Evolutionary conservation across 345 rosid genomes (phyloP).

Genomic region (Dimocarpus longan): DNA sequence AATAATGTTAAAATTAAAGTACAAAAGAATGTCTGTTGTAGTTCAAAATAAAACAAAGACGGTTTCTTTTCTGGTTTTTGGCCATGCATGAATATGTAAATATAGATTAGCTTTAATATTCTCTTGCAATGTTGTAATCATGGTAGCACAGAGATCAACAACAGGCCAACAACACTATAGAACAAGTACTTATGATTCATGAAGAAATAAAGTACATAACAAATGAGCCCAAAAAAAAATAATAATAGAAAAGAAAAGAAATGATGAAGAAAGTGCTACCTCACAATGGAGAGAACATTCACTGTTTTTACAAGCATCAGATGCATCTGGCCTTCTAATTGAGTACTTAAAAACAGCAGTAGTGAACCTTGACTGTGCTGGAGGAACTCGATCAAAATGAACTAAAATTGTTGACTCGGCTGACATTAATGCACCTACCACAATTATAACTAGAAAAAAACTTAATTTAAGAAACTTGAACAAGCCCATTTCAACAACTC

Average conservation of each 20-base stretch:
- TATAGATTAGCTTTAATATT: not conserved
- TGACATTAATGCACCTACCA: conserved; percentile 30
- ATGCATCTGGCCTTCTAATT: conserved; percentile 31
- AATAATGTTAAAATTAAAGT: not conserved
- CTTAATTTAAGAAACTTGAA: conserved; percentile 24
- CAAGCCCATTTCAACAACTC: conserved; percentile 32
- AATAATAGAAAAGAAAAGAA: not conserved
- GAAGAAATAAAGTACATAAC: not conserved
- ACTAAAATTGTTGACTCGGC: conserved; percentile 34
- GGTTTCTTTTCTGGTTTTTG: not conserved
- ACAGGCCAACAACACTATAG: not conserved
- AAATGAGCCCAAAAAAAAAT: not conserved
- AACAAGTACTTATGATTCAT: not conserved
- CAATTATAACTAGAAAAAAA: conserved; percentile 25
- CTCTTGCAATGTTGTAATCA: not conserved
- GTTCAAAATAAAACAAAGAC: not conserved
- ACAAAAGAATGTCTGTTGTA: not conserved
- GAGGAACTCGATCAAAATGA: conserved; percentile 42
- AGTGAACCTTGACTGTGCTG: conserved; percentile 38
- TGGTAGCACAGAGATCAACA: not conserved
- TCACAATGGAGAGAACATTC: conserved; percentile 40
- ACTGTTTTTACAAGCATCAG: conserved; percentile 38
- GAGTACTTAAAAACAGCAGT: conserved; percentile 46
- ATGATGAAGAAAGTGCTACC: conserved; percentile 30
- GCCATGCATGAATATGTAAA: not conserved